A percentile compares a stretch with the other conserved stretches of the same genome.
Evolutionary conservation across 2,329 filamentous ascomycete species (phyloP).

Genomic region (Stagonosporopsis cucurbitacearum): DNA sequence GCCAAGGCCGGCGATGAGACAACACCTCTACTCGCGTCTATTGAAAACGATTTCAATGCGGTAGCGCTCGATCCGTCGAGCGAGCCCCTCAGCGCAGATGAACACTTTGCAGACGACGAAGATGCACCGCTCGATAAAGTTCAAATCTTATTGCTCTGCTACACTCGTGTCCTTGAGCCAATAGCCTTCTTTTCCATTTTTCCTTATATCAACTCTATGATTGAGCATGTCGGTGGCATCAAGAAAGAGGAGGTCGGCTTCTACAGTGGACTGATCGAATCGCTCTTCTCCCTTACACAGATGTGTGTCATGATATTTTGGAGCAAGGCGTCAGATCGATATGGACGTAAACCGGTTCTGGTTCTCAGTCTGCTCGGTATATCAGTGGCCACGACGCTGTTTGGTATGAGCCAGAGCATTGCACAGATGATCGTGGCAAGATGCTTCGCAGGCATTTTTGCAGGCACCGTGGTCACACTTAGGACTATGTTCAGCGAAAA

Average conservation of each 20-base stretch:
- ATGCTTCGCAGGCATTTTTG: conserved; percentile 75
- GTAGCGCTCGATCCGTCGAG: conserved; percentile 18
- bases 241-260: conserved; percentile 74
- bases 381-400: conserved; percentile 65
- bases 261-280: conserved; percentile 76
- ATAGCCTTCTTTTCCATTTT: conserved; percentile 86
- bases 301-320: conserved; percentile 80
- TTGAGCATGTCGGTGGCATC: conserved; percentile 68
- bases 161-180: conserved; percentile 74
- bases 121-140: conserved; percentile 35
- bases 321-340: conserved; percentile 70
- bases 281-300: conserved; percentile 75
- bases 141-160: conserved; percentile 77
- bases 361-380: conserved; percentile 71
- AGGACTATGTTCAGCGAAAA: conserved; percentile 79
- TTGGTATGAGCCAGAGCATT: conserved; percentile 71
- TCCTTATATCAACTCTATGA: conserved; percentile 81
- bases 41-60: conserved; percentile 23
- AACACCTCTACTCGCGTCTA: conserved; percentile 37
- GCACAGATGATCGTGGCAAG: conserved; percentile 77
- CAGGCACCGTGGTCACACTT: conserved; percentile 75
- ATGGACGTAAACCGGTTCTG: conserved; percentile 76
- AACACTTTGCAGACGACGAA: conserved; percentile 26
- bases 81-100: conserved; percentile 5
- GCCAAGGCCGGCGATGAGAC: conserved; percentile 30